Evolutionary conservation across 2,329 filamentous ascomycete genomes (phyloP).

Genomic region (Cordyceps farinosa): DNA sequence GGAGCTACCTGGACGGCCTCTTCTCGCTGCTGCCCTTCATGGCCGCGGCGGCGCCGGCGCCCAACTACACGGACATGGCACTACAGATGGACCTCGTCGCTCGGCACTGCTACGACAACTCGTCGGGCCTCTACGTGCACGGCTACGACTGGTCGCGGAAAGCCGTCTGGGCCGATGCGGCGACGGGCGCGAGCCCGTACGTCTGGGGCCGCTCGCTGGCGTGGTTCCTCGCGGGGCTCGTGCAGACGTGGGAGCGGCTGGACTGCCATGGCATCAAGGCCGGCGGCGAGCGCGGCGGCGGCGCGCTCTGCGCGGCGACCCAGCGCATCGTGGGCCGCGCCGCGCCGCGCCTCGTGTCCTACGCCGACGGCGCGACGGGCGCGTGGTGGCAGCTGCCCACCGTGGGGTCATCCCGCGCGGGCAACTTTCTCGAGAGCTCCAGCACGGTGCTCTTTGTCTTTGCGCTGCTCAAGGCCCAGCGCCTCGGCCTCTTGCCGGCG

Average conservation of each 20-base stretch:
- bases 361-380: constrained; percentile 17
- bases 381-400: constrained; percentile 22
- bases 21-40: constrained; percentile 45
- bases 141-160: constrained; percentile 21
- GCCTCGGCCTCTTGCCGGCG: constrained; percentile 11
- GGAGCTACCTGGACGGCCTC: constrained; percentile 53
- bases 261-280: constrained; percentile 5
- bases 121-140: constrained; percentile 18
- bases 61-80: constrained; percentile 23
- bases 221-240: constrained; percentile 21
- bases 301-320: constrained; percentile 11
- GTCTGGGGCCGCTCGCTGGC: constrained; percentile 21
- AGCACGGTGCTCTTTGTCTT: constrained; percentile 21
- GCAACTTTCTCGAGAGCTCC: constrained; percentile 23
- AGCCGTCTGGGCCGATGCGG: constrained; percentile 20
- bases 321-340: constrained; percentile 5
- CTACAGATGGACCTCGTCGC: constrained; percentile 23
- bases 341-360: constrained; percentile 9
- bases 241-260: constrained; percentile 20
- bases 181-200: constrained; percentile 21
- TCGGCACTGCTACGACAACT: constrained; percentile 18
- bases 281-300: neutral
- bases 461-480: constrained; percentile 17
- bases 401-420: constrained; percentile 11
- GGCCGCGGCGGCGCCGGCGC: constrained; percentile 19